These are phyloP conservation scores for Niebla homalea DNA, from an alignment of 495 filamentous ascomycete species.

Conservation along the genomic window DNA sequence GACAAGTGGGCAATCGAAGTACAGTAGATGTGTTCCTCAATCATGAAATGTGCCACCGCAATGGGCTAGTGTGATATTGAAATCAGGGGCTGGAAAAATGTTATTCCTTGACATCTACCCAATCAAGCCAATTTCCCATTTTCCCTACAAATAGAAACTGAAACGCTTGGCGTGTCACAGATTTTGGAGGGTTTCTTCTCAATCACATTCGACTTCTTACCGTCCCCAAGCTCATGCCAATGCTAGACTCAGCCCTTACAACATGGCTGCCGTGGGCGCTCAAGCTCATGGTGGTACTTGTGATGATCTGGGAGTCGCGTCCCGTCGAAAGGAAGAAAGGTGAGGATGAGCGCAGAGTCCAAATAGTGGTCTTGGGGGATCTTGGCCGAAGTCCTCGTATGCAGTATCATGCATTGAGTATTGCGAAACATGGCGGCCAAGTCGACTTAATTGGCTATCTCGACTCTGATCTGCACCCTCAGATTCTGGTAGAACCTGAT, in stretches of 20 bases:
- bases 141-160: too few species aligned
- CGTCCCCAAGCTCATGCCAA: too few species aligned
- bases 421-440: constrained; percentile 66
- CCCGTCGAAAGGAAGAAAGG: background rate
- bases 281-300: constrained; percentile 27
- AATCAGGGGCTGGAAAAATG: too few species aligned
- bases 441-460: constrained; percentile 83
- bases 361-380: constrained; percentile 94
- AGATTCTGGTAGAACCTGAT: constrained; percentile 47
- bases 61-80: too few species aligned
- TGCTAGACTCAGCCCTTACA: constrained; percentile 2
- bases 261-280: constrained; percentile 21
- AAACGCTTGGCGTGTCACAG: too few species aligned
- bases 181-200: too few species aligned
- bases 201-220: too few species aligned
- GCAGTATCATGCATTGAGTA: constrained; percentile 95
- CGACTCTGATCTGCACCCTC: constrained; percentile 62
- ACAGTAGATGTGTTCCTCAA: too few species aligned
- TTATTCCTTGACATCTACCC: too few species aligned
- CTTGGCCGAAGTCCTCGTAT: constrained; percentile 94
- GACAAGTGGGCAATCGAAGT: too few species aligned
- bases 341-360: constrained; percentile 35
- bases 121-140: too few species aligned
- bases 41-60: too few species aligned
- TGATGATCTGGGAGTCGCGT: background rate